Base-by-base conservation (phyloP, 805 yeast species). In the Candida quercuum region DNA sequence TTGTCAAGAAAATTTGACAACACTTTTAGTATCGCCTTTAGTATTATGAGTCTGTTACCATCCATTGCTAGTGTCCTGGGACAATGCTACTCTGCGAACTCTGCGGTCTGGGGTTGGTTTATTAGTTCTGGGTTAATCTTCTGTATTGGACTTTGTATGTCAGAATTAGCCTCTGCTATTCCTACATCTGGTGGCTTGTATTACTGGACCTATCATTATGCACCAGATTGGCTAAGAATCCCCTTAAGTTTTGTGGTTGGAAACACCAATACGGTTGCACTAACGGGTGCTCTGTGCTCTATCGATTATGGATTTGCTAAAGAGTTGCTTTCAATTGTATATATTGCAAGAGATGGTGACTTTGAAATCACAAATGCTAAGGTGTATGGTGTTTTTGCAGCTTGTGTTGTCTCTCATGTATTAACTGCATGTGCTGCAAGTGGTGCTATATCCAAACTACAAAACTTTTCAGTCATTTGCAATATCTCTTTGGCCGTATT, bases 141-240 rank as follows among this genome's bases (percentile, higher is more conserved):
- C 38, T 52, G 66, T 9, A 70, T 78, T n/a, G 87, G 86, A 14
- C 44, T 72, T 7, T 66, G 81, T 14, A 73, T 83, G 78, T 67
- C 84, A 6, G 82, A 80, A 49, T 57, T 80, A 43, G 85, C 82
- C 1, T 71, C 81, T 26, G 73, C 87, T 1, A 72, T 78, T 46
- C 89, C 91, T 20, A 81, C 89, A 1, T 74, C 83, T 16, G 89
- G 89, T 38, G 89, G 89, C 8, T 61, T 82, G 28, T 83, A 79
- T 53, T 77, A 73, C 57, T 78, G 83, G 79, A 75, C 85, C 2
- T 76, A 68, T 56, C 70, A 77, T 52, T 81, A 77, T 52, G 77
- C 87, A 19, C 88, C 86, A 2, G 71, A 65, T 34, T 47, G 50
- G 4, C 47, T 66, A 23, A 68, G 74, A 50, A 70, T 72, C 15